phyloP scores from a whole-genome alignment of 73 alveolate genomes.

The Stentor coeruleus region DNA sequence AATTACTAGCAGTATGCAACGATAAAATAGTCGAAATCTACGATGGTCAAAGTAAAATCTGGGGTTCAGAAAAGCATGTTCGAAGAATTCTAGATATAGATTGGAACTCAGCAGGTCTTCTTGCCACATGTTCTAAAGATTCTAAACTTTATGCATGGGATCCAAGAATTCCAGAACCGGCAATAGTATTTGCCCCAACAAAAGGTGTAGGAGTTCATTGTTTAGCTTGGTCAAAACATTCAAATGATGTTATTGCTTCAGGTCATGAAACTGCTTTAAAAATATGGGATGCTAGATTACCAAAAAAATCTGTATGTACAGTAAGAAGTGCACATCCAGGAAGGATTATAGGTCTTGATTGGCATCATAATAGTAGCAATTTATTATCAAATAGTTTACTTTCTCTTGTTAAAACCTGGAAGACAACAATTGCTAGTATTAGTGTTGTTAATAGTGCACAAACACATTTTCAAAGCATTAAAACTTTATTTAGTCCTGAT shows the following conservation, averaged over 20 bases:
- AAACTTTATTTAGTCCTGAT: conserved; percentile 12
- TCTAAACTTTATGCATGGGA: conserved; percentile 24
- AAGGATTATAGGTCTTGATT: background rate
- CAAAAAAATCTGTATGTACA: conserved; percentile 7
- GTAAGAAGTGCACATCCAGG: conserved; percentile 18
- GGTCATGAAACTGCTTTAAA: conserved; percentile 23
- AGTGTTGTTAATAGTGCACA: background rate
- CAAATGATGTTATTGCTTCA: background rate
- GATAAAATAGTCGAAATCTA: background rate
- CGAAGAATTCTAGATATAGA: background rate
- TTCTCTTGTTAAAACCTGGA: background rate
- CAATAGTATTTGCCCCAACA: conserved; percentile 1
- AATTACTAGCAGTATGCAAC: background rate
- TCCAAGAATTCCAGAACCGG: background rate
- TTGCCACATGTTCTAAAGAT: background rate
- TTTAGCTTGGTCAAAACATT: conserved; percentile 8
- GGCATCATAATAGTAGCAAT: background rate
- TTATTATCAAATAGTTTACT: background rate
- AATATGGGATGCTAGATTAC: conserved; percentile 16
- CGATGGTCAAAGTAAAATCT: background rate
- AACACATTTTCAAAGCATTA: background rate
- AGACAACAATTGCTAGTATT: background rate
- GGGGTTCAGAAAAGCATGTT: background rate
- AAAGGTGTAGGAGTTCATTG: conserved; percentile 17
- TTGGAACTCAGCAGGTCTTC: background rate